Base-by-base conservation (phyloP, 305 asterid species). In the Solanum hybrid region DNA sequence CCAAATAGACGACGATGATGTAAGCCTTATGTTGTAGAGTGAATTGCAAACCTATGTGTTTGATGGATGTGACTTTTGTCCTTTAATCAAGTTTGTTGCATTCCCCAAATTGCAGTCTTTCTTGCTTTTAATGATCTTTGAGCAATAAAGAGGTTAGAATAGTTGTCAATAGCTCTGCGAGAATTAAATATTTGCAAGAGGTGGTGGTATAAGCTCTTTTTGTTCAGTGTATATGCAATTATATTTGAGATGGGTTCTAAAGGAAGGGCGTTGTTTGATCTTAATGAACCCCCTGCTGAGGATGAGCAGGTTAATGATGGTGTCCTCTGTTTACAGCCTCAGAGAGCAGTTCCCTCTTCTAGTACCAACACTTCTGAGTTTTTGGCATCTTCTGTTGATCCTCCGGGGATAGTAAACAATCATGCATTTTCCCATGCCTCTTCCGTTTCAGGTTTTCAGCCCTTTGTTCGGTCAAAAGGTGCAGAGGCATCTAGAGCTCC, bases 361-460 rank as follows among this genome's bases (percentile, higher is more conserved):
- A 96, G 95, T 92, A 92, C 93, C 81, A 93, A 97, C 72, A 89
- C 97, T 90, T 88, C 98, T 34, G 96, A 95, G 87, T 93, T 96
- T 91, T 93, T 96, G 90, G 92, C 90, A 89, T 93, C 94, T 51
- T 92, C 99, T 79, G 88, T 93, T 88, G 92, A 94, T 93, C 92
- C 96, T 88, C 96, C 95, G 85, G 93, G 99, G 93, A 96, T 97
- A 90, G 94, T 95, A 38, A 98, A 97, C 94, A 97, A 96, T 93
- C 89, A 94, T 93, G 99, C 99, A n/a, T 97, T 98, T 92, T 95
- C 97, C 91, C 99, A 98, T 92, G 99, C 98, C 88, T 95, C 99
- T 89, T 94, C 98, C 86, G 95, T 98, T 89, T 98, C 99, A 38
- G 98, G 99, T 85, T 98, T 98, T 93, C 99, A 97, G 95, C 99